Evolutionary conservation across 2,329 filamentous ascomycete genomes (phyloP).

Genomic region (Aspergillus pseudoterreus): DNA sequence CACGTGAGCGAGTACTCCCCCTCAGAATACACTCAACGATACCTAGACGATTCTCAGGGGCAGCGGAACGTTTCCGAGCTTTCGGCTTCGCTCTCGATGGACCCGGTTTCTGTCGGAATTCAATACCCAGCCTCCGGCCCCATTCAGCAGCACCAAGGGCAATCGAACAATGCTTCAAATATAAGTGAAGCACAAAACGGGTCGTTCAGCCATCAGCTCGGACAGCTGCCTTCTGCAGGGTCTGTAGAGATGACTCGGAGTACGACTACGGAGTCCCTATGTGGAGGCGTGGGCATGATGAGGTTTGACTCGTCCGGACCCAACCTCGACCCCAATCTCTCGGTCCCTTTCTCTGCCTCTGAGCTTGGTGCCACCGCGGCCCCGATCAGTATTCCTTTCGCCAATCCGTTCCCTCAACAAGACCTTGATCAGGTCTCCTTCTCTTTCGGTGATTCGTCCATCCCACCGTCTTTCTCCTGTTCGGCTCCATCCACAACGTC

Average conservation of each 20-base stretch:
- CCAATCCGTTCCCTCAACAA: conserved; percentile 23
- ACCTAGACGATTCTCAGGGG: conserved; percentile 28
- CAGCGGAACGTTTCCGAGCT: conserved; percentile 20
- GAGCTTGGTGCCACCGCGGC: conserved; percentile 26
- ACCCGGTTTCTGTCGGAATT: conserved; percentile 22
- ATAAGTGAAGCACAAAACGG: conserved; percentile 4
- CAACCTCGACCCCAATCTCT: conserved; percentile 29
- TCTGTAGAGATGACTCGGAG: conserved; percentile 44
- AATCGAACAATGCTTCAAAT: conserved; percentile 10
- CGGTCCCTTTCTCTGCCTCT: conserved; percentile 26
- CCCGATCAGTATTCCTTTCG: conserved; percentile 26
- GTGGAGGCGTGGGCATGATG: conserved; percentile 43
- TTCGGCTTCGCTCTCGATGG: conserved; percentile 21
- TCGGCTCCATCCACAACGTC: conserved; percentile 34
- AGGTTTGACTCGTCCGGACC: conserved; percentile 40
- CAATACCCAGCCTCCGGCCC: conserved; percentile 14
- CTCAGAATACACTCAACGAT: conserved; percentile 38
- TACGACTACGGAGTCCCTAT: conserved; percentile 44
- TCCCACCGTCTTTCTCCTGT: conserved; percentile 31
- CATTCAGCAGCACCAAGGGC: conserved; percentile 21
- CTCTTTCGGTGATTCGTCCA: conserved; percentile 27
- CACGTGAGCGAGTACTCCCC: conserved; percentile 42
- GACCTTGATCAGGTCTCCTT: conserved; percentile 23
- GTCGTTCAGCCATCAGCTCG: conserved; percentile 23
- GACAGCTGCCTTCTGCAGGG: conserved; percentile 19